Base-by-base conservation (phyloP, 1,139 yeast genomes). In the Taphrina sp. region DNA sequence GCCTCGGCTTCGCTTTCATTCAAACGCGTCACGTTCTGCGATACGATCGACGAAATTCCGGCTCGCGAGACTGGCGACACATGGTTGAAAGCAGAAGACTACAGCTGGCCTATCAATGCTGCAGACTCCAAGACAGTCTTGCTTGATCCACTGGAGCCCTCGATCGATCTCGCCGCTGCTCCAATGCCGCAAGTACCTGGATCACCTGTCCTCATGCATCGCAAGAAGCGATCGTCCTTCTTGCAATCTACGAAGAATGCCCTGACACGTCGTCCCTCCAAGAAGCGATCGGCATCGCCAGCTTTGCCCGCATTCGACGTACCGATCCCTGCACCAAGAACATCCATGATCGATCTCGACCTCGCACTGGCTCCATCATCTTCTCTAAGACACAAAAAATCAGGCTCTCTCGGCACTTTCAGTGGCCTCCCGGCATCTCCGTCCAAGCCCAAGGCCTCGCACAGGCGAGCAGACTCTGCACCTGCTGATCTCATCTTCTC, bases 91-190 rank as follows among this genome's bases (percentile, higher is more conserved):
- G 36, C 54, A 22, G 54, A 49, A 20, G 54, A 49, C 33, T 49
- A 49, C 16, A 38, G 46, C 33, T 49, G 54, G 54, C 54, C 54
- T 7, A 31, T 33, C 4, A 26, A 38, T 14, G 33, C 54, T n/a
- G n/a, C 39, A 10, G 46, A 33, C 14, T 41, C 46, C 19, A 36
- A 31, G 2, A 31, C 54, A 5, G 38, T 38, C 24, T n/a, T 29
- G 10, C 37, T 23, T 20, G 54, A 49, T 34, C 39, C 54, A 2
- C 24, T 49, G 3, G 39, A 41, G 26, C 54, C 54, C 14, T 49
- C 46, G 7, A 49, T 49, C 14, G 54, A 49, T 19, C 39, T 49
- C 24, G 54, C 54, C 16, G 46, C 54, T 7, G 54, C 54, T n/a
- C 24, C 35, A 2, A 20, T 36, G 2, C 16, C 37, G 5, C 46